phyloP scores from a whole-genome alignment of 495 filamentous ascomycete genomes.

The Penicillium arizonense region DNA sequence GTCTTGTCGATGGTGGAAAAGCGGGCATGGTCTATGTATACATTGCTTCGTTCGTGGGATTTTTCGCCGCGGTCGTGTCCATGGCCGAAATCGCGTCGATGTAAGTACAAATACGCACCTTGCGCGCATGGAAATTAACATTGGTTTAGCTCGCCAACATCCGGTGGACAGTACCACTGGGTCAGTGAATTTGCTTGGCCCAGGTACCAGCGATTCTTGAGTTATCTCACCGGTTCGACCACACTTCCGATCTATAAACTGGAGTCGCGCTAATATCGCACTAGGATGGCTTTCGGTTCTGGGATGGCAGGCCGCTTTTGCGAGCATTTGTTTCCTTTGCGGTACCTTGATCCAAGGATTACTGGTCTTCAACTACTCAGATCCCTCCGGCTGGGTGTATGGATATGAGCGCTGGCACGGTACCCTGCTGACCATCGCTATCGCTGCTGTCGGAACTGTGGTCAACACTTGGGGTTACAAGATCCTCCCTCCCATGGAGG shows the following conservation, averaged over 20 bases:
- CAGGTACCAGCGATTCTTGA: slow-evolving; percentile 40
- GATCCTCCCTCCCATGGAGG: slow-evolving; percentile 40
- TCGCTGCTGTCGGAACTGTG: slow-evolving; percentile 37
- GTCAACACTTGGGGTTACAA: slow-evolving; percentile 42
- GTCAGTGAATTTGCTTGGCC: slow-evolving; percentile 42
- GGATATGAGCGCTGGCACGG: slow-evolving; percentile 36
- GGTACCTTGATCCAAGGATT: slow-evolving; percentile 49
- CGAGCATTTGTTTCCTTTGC: slow-evolving; percentile 36
- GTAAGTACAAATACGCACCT: slow-evolving; percentile 16
- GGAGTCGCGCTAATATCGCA: not conserved
- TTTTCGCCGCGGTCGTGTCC: slow-evolving; percentile 39
- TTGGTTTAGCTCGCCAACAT: slow-evolving; percentile 33
- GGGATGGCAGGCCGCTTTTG: slow-evolving; percentile 45
- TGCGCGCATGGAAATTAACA: slow-evolving; percentile 3
- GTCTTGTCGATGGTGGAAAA: slow-evolving; percentile 44
- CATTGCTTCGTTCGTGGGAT: slow-evolving; percentile 40
- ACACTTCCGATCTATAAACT: not conserved
- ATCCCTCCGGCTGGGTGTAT: slow-evolving; percentile 26
- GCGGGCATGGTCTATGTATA: slow-evolving; percentile 50
- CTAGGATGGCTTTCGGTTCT: slow-evolving; percentile 47
- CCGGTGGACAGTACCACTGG: slow-evolving; percentile 52
- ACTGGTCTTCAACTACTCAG: slow-evolving; percentile 44
- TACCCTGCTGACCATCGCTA: slow-evolving; percentile 43
- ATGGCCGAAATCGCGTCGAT: slow-evolving; percentile 50
- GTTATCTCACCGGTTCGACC: slow-evolving; percentile 39